These are phyloP conservation scores for Amorphotheca resinae DNA, from an alignment of 495 filamentous ascomycete genomes.

Conservation along the genomic window DNA sequence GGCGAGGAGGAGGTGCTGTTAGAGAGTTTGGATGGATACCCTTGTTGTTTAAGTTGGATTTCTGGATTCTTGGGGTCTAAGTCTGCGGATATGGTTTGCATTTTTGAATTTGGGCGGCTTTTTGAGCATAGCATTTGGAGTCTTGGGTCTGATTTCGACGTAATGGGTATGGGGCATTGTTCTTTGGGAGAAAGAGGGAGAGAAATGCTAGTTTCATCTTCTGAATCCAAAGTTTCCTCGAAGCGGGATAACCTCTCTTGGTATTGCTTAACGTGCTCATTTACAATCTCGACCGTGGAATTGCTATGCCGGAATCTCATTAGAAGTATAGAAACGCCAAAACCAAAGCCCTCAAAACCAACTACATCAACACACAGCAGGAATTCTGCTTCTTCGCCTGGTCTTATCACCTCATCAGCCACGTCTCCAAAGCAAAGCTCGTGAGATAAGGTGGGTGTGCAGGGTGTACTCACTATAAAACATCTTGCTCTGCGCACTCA, in stretches of 20 bases:
- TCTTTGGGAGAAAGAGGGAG: neutral
- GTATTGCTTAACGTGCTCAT: slow-evolving; percentile 2
- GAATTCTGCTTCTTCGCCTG: slow-evolving; percentile 95
- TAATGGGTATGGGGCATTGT: neutral
- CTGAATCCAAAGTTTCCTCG: too few relatives aligned
- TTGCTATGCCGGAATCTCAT: slow-evolving; percentile 10
- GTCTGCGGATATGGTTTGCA: neutral
- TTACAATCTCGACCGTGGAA: slow-evolving; percentile 7
- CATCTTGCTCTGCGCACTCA: slow-evolving; percentile 88
- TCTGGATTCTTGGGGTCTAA: neutral
- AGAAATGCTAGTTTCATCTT: too few relatives aligned
- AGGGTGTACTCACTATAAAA: slow-evolving; percentile 60
- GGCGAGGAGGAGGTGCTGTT: slow-evolving; percentile 38
- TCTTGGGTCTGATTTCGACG: slow-evolving; percentile 1
- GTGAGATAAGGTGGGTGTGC: neutral
- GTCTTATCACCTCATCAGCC: slow-evolving; percentile 19
- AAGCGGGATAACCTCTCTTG: too few relatives aligned
- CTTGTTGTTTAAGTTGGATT: slow-evolving; percentile 7
- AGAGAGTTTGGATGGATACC: slow-evolving; percentile 11
- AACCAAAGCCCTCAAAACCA: slow-evolving; percentile 3
- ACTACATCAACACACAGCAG: slow-evolving; percentile 76
- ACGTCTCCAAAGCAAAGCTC: neutral
- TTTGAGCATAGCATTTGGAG: neutral
- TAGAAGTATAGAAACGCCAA: slow-evolving; percentile 5
- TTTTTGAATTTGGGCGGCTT: neutral